These are phyloP conservation scores for Arthrobotrys pseudoclavata DNA, from an alignment of 2,329 filamentous ascomycete species.

Conservation along the genomic window DNA sequence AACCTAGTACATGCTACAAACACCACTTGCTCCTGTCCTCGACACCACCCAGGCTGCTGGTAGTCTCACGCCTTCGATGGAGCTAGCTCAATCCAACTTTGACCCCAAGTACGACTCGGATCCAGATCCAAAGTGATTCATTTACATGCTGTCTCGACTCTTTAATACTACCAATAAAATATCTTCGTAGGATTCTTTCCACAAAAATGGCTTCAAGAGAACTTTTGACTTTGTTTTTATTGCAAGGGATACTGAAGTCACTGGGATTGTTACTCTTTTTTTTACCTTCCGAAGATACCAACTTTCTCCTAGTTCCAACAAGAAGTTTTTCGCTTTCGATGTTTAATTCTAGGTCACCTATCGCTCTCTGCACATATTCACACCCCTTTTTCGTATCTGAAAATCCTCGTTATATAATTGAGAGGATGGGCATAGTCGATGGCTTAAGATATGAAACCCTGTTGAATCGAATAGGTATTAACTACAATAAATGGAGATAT, in stretches of 20 bases:
- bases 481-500: not conserved
- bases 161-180: not conserved
- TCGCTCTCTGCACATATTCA: not conserved
- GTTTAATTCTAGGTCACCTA: slow-evolving; percentile 5
- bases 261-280: not conserved
- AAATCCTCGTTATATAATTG: slow-evolving; percentile 1
- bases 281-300: not conserved
- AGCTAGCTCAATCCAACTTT: slow-evolving; percentile 35
- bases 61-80: slow-evolving; percentile 40
- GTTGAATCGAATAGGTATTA: slow-evolving; percentile 4
- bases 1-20: slow-evolving; percentile 56
- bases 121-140: slow-evolving; percentile 5
- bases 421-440: not conserved
- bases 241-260: slow-evolving; percentile 1
- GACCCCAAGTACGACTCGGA: slow-evolving; percentile 1
- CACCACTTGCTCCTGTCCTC: slow-evolving; percentile 55
- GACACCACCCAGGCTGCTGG: slow-evolving; percentile 49
- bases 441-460: not conserved
- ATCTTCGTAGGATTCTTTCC: not conserved
- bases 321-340: not conserved
- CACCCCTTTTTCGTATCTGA: slow-evolving; percentile 12
- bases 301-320: not conserved
- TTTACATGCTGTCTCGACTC: not conserved
- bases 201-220: slow-evolving; percentile 1
- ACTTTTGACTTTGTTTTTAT: slow-evolving; percentile 23